Conservation (phyloP, 306 rosid genomes). For the Albizia julibrissin region DNA sequence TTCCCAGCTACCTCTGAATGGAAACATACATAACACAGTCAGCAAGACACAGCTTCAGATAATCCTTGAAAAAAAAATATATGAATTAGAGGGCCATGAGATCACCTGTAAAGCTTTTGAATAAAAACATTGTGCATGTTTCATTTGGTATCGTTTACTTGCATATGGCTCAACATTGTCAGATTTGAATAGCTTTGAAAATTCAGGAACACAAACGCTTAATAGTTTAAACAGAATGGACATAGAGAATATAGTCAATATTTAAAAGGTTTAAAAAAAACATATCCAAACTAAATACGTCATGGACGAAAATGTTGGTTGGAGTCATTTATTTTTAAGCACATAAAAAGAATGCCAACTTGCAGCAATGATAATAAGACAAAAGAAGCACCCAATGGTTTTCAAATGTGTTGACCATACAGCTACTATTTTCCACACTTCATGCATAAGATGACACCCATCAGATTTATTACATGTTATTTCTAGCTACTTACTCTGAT, state of each 20-base stretch:
- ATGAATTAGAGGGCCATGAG: constrained; percentile 13
- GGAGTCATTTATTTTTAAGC: not conserved
- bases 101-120: constrained; percentile 83
- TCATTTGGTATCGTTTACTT: constrained; percentile 87
- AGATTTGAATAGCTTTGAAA: constrained; percentile 15
- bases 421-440: not conserved
- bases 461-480: not conserved
- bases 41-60: constrained; percentile 5
- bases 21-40: constrained; percentile 24
- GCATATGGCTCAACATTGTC: constrained; percentile 4
- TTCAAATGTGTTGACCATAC: not conserved
- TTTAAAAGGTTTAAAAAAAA: not conserved
- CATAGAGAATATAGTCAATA: not conserved
- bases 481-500: not conserved
- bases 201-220: constrained; percentile 1
- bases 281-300: not conserved
- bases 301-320: constrained; percentile 7
- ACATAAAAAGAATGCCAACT: not conserved
- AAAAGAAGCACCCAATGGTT: not conserved
- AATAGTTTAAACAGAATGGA: not conserved
- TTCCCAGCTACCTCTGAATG: constrained; percentile 69
- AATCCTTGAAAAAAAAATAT: not conserved
- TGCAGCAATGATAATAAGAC: not conserved
- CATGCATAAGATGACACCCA: not conserved
- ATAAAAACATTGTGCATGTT: constrained; percentile 89